Evolutionary conservation across 2,329 filamentous ascomycete genomes (phyloP).

Genomic region (Pseudonectria foliicola): DNA sequence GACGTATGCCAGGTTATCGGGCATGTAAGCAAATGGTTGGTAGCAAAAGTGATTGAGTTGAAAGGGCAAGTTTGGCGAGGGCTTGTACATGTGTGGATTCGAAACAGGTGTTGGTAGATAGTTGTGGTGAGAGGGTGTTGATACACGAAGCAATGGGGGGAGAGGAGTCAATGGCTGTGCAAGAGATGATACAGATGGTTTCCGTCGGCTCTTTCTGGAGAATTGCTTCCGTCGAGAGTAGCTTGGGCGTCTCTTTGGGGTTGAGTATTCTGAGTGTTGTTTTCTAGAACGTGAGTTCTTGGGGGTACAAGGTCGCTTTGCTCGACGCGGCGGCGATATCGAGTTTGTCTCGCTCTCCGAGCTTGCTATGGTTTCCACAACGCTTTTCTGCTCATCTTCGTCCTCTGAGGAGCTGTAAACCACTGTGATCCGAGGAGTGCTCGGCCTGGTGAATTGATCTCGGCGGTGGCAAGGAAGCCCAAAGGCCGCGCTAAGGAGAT

Average conservation of each 20-base stretch:
- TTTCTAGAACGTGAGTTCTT: too few relatives aligned
- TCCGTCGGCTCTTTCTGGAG: slow-evolving; percentile 2
- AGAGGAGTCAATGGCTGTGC: slow-evolving; percentile 16
- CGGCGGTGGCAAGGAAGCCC: slow-evolving; percentile 17
- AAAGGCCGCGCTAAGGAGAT: slow-evolving; percentile 21
- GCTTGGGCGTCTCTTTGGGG: background rate
- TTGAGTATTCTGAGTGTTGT: too few relatives aligned
- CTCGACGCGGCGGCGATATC: too few relatives aligned
- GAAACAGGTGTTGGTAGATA: slow-evolving; percentile 6
- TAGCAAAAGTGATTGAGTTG: too few relatives aligned
- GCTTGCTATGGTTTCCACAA: too few relatives aligned
- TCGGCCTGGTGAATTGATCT: slow-evolving; percentile 4
- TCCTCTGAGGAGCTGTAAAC: slow-evolving; percentile 3
- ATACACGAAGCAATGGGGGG: slow-evolving; percentile 9
- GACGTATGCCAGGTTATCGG: too few relatives aligned
- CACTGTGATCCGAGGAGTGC: slow-evolving; percentile 1
- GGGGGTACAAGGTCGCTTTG: too few relatives aligned
- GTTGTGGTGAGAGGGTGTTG: too few relatives aligned
- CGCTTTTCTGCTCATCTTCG: background rate
- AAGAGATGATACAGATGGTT: slow-evolving; percentile 8
- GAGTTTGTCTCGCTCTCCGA: too few relatives aligned
- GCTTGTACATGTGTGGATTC: background rate
- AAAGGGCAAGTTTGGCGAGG: too few relatives aligned
- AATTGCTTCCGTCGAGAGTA: slow-evolving; percentile 2
- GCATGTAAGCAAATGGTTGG: too few relatives aligned